Percentiles rank a stretch among this genome's conserved stretches.
Evolutionary conservation across 768 basidiomycete genomes (phyloP).

Genomic region (Suillus subalutaceus): DNA sequence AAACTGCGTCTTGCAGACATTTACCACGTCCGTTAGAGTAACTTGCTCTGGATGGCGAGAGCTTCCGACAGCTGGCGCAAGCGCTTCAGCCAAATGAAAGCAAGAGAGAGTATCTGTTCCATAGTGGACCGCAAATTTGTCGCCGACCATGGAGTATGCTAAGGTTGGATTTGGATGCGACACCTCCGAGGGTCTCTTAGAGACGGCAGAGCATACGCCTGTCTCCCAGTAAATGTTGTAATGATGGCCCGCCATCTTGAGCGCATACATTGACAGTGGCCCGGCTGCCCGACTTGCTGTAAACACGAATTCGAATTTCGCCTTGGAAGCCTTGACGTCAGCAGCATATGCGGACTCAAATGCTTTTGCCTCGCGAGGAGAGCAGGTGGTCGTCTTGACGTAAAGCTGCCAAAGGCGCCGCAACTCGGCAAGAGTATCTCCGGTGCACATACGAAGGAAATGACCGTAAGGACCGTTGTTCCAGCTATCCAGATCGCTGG

Average conservation of each 20-base stretch:
- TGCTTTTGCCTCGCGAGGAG: slow-evolving; percentile 12
- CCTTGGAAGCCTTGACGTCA: slow-evolving; percentile 23
- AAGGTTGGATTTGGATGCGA: slow-evolving; percentile 34
- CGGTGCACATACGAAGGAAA: slow-evolving; percentile 27
- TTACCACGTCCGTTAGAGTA: background rate
- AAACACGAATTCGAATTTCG: background rate
- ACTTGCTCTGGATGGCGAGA: background rate
- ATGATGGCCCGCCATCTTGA: slow-evolving; percentile 17
- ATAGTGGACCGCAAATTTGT: slow-evolving; percentile 31
- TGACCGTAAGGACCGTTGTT: slow-evolving; percentile 28
- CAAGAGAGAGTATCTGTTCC: slow-evolving; percentile 32
- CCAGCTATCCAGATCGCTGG: slow-evolving; percentile 25
- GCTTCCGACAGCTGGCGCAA: slow-evolving; percentile 15
- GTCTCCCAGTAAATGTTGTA: slow-evolving; percentile 30
- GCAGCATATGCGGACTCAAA: slow-evolving; percentile 22
- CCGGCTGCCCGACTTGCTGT: slow-evolving; percentile 32
- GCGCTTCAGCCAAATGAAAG: slow-evolving; percentile 35
- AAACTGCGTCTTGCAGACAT: slow-evolving; percentile 25
- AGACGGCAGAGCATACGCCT: slow-evolving; percentile 29
- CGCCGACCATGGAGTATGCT: slow-evolving; percentile 25
- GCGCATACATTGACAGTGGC: slow-evolving; percentile 21
- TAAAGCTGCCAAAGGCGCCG: slow-evolving; percentile 26
- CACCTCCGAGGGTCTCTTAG: slow-evolving; percentile 16
- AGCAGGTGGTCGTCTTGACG: slow-evolving; percentile 16
- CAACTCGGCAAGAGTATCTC: slow-evolving; percentile 26